A percentile compares a stretch with the other conserved stretches of the same genome.
phyloP scores from a whole-genome alignment of 2,329 filamentous ascomycete genomes.

The Coleophoma eucalyptorum region DNA sequence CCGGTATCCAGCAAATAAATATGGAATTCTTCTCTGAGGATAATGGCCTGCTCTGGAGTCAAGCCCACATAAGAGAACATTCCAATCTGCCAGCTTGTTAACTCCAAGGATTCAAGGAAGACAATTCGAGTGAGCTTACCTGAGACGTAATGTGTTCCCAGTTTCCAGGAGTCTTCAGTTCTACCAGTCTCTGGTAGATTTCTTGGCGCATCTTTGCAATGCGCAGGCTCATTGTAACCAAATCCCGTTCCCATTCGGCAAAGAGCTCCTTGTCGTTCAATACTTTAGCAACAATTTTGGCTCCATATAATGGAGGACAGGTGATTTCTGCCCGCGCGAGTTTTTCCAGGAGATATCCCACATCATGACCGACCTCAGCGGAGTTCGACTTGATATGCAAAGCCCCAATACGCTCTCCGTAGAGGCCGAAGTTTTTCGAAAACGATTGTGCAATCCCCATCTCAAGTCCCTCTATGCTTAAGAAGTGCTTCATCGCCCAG shows the following conservation, averaged over 20 bases:
- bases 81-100: neutral
- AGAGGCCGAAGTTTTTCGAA: constrained; percentile 34
- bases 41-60: neutral
- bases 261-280: neutral
- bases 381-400: constrained; percentile 19
- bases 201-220: neutral
- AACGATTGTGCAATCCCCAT: constrained; percentile 32
- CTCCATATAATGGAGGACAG: neutral
- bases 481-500: constrained; percentile 5
- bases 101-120: neutral
- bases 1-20: neutral
- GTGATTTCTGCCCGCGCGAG: neutral
- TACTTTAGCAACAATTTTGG: neutral
- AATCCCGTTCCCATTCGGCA: neutral
- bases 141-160: neutral
- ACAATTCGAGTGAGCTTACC: neutral
- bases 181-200: neutral
- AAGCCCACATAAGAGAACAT: neutral
- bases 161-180: neutral
- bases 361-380: neutral
- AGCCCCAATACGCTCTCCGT: constrained; percentile 31
- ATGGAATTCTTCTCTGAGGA: neutral
- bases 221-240: neutral
- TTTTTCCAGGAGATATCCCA: neutral
- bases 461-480: constrained; percentile 14